These are phyloP conservation scores for Zelopaecilomyces penicillatus DNA, from an alignment of 2,329 filamentous ascomycete species.

Conservation along the genomic window DNA sequence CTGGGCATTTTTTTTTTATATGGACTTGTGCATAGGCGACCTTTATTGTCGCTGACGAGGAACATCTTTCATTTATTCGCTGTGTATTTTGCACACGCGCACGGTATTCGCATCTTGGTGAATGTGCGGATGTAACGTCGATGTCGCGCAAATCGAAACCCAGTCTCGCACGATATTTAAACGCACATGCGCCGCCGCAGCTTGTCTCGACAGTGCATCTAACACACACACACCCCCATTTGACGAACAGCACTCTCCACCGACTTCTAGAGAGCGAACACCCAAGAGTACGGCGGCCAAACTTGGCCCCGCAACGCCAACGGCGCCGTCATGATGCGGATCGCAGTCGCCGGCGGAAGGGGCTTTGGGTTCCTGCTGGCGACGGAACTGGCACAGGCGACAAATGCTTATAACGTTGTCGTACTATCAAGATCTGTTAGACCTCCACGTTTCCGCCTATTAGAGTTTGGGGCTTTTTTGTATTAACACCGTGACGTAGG, in stretches of 20 bases:
- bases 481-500: slow-evolving; percentile 28
- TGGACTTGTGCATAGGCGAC: slow-evolving; percentile 6
- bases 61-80: slow-evolving; percentile 8
- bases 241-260: slow-evolving; percentile 2
- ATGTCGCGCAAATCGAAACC: slow-evolving; percentile 14
- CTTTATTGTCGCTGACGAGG: slow-evolving; percentile 7
- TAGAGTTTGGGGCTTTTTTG: slow-evolving; percentile 5
- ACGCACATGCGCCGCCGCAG: slow-evolving; percentile 10
- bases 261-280: slow-evolving; percentile 4
- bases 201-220: slow-evolving; percentile 6
- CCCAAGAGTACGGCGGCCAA: slow-evolving; percentile 7
- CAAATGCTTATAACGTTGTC: slow-evolving; percentile 57
- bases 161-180: slow-evolving; percentile 5
- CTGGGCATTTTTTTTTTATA: slow-evolving; percentile 3
- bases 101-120: slow-evolving; percentile 10
- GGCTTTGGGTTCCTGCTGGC: slow-evolving; percentile 37
- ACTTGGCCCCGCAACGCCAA: slow-evolving; percentile 4
- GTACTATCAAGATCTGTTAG: slow-evolving; percentile 52
- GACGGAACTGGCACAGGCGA: slow-evolving; percentile 47
- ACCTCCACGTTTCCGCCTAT: slow-evolving; percentile 9
- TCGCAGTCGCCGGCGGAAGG: slow-evolving; percentile 39
- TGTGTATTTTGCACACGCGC: slow-evolving; percentile 7
- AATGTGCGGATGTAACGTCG: slow-evolving; percentile 17
- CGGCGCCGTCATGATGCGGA: slow-evolving; percentile 33
- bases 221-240: slow-evolving; percentile 1